Evolutionary conservation across 2,329 filamentous ascomycete species (phyloP).

Genomic region (Curvularia sp.): DNA sequence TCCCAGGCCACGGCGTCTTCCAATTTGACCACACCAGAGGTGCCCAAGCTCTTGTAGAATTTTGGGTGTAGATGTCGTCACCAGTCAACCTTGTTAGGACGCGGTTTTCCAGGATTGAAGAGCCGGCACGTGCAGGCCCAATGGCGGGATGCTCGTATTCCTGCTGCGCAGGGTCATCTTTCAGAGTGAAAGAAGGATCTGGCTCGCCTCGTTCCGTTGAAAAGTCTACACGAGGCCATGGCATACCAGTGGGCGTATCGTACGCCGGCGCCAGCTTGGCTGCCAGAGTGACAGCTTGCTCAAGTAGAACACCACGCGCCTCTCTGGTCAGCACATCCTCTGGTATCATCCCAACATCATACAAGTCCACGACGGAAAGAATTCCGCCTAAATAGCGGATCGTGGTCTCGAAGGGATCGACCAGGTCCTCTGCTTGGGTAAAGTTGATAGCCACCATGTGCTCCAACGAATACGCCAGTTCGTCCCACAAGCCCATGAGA

Average conservation of each 20-base stretch:
- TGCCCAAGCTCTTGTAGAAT: constrained; percentile 54
- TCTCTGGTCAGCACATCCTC: constrained; percentile 39
- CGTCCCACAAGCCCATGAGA: constrained; percentile 54
- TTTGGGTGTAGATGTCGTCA: constrained; percentile 49
- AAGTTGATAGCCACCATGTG: constrained; percentile 52
- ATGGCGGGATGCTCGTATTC: constrained; percentile 48
- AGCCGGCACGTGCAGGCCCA: constrained; percentile 53
- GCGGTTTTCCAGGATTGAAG: constrained; percentile 55
- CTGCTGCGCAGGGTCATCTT: constrained; percentile 39
- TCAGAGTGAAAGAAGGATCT: constrained; percentile 39
- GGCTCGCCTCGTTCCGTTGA: constrained; percentile 42
- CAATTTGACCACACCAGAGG: constrained; percentile 55
- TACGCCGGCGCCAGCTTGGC: constrained; percentile 50
- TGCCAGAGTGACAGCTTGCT: constrained; percentile 49
- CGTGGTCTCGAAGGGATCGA: constrained; percentile 54
- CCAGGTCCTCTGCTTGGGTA: constrained; percentile 40
- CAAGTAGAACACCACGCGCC: constrained; percentile 44
- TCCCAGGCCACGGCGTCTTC: constrained; percentile 49
- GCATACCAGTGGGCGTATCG: constrained; percentile 52
- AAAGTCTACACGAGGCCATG: constrained; percentile 56
- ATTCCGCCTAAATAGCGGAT: constrained; percentile 52
- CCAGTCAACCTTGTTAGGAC: constrained; percentile 52
- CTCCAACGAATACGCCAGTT: constrained; percentile 50
- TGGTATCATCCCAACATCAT: constrained; percentile 52
- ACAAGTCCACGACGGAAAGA: constrained; percentile 51